Evolutionary conservation across 1,139 yeast species (phyloP), one percentile per base, ranked within the genome.

Genomic region (Taiozyma sp.): DNA sequence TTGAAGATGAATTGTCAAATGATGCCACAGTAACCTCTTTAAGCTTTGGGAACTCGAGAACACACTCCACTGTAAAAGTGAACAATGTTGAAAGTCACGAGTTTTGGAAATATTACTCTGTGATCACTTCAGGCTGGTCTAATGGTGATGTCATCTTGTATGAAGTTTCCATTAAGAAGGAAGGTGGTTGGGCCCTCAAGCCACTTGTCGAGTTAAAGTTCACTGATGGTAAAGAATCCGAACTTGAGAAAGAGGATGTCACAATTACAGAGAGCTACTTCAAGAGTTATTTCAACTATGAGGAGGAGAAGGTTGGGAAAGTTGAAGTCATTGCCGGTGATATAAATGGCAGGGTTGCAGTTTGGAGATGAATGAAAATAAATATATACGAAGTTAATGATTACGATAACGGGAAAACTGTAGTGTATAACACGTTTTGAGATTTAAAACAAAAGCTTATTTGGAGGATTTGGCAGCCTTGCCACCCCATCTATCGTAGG

Each of bases 401-500:
- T 38, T 28, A 36, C 19, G n/a, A 42, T 36, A 4, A 36, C 22
- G 23, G 4, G 34, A 48, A 7, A 29, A 16, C 2, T 6, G 8
- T 38, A 28, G 27, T 22, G 12, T 19, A 19, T 19, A 19, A 19
- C 19, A 19, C 2, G 2, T 2, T 19, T 19, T 8, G 9, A n/a
- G 23, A 19, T 9, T 19, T n/a, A 29, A 13, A 42, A 30, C 29
- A 12, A 22, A 40, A 40, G 22, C 36, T 24, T 10, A 45, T 30
- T 30, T n/a, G 36, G 36, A 19, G 24, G 41, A 2, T n/a, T 24
- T 40, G 7, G 43, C 29, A 22, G 43, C 43, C 34, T 48, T 50
- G 1, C 58, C 78, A 36, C 96, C 95, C 81, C 89, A 86, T 64
- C 87, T 78, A 67, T 89, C 96, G 63, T 83, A 83, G 4, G 65